A percentile compares a stretch with the other conserved stretches of the same genome.
phyloP scores from a whole-genome alignment of 192 early-diverging fungal species.

The Backusella luteola region DNA sequence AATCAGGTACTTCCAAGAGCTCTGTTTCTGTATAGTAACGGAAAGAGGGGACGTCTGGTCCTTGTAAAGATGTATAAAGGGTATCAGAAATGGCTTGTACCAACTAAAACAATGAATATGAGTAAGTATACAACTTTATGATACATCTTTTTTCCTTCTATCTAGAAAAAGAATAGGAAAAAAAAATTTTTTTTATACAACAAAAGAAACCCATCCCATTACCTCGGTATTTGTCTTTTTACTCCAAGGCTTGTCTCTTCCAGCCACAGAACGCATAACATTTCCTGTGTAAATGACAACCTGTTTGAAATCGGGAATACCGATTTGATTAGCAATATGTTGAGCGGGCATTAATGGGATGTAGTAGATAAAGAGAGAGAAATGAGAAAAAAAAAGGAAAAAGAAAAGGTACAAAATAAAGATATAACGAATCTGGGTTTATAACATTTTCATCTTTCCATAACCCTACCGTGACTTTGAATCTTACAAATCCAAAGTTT shows the following conservation, averaged over 20 bases:
- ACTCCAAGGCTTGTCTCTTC: conserved; percentile 33
- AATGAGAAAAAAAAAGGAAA: neutral
- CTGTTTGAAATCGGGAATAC: conserved; percentile 38
- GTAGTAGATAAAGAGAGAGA: neutral
- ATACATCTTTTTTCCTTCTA: neutral
- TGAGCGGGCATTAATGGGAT: conserved; percentile 20
- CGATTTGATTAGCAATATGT: conserved; percentile 5
- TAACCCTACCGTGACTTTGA: neutral
- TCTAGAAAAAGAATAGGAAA: neutral
- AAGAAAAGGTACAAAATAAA: neutral
- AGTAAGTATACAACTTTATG: neutral
- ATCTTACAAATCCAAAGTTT: neutral
- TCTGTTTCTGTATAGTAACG: conserved; percentile 38
- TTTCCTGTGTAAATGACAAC: conserved; percentile 52
- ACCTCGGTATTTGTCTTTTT: conserved; percentile 55
- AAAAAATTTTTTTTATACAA: neutral
- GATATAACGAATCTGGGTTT: neutral
- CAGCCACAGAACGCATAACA: conserved; percentile 46
- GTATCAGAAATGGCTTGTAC: conserved; percentile 48
- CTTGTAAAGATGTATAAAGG: conserved; percentile 36
- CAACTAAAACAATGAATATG: conserved; percentile 30
- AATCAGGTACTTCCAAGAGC: conserved; percentile 43
- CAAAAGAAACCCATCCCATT: neutral
- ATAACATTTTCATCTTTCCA: neutral
- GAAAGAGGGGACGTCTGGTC: conserved; percentile 34